Evolutionary conservation across 345 rosid genomes (phyloP).

Genomic region (Ceriops decandra): DNA sequence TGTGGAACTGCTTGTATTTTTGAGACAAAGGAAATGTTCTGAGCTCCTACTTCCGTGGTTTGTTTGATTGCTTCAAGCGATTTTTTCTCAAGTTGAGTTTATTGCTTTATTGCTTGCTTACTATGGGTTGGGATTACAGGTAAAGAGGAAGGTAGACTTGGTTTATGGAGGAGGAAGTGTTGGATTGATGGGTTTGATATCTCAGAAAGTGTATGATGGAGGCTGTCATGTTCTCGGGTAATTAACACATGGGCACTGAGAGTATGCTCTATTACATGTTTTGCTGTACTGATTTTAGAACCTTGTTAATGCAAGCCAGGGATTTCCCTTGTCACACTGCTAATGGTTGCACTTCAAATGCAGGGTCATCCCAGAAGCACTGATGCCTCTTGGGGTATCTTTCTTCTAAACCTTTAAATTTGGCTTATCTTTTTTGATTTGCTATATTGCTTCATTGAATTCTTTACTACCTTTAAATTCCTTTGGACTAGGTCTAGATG

Average conservation of each 20-base stretch:
- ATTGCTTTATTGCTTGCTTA: background rate
- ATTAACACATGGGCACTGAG: constrained; percentile 19
- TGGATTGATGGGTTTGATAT: constrained; percentile 94
- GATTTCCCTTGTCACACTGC: background rate
- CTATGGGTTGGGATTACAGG: constrained; percentile 41
- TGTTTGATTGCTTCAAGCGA: background rate
- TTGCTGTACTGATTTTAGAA: no score
- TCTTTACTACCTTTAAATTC: background rate
- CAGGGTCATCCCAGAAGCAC: constrained; percentile 95
- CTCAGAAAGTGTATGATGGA: constrained; percentile 75
- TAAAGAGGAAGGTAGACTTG: constrained; percentile 76
- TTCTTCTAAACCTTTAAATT: constrained; percentile 5
- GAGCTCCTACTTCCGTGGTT: background rate
- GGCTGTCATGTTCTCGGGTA: constrained; percentile 95
- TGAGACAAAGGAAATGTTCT: background rate
- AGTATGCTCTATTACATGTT: constrained; percentile 3
- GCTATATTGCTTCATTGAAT: no score
- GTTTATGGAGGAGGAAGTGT: constrained; percentile 98
- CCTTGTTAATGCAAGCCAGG: background rate
- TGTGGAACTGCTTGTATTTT: no score
- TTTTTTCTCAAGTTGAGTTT: constrained; percentile 1
- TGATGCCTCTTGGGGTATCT: constrained; percentile 87
- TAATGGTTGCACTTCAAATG: constrained; percentile 29
- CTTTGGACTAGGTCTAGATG: no score
- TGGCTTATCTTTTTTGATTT: constrained; percentile 8